Base-by-base conservation (phyloP, 768 basidiomycete species). In the Mycena vitilis region DNA sequence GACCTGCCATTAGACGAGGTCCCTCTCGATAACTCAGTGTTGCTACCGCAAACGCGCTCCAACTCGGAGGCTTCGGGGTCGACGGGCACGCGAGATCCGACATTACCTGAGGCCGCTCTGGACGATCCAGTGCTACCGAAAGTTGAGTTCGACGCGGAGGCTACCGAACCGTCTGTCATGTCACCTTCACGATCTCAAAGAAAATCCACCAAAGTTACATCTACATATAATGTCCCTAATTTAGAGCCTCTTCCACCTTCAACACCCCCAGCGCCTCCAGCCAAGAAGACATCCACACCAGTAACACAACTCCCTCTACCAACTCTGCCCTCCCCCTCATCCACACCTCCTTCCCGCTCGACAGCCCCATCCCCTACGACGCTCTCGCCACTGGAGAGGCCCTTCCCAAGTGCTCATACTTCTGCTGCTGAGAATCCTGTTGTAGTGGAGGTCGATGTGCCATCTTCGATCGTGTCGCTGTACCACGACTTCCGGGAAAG, bases 401-500 rank as follows among this genome's bases (percentile, higher is more conserved):
- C 68, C 20, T 69, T 69, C 44, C 68, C 68, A 30, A 34, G 22
- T 25, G 22, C 34, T 47, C 49, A n/a, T 30, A 25, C 42, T 23
- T 25, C 56, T 23, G 34, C 23, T 8, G 40, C 49, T 36, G 42
- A 45, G 23, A 40, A 18, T 22, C 44, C 16, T 18, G 30, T 37
- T 25, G 16, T 18, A 25, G 34, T n/a, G n/a, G 61, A 57, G 37
- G 5, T 18, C 34, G 45, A 63, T 15, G 23, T 45, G 15, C 25
- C 44, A 9, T 7, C 22, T 11, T 11, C 60, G 42, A 71, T 91
- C 12, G 78, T 81, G n/a, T 74, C 80, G 20, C 77, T 89, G 12
- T 90, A 87, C 72, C 73, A 80, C 45, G 82, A 85, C 64, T 90
- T 86, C 61, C 82, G 78, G 23, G 80, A 82, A 49, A 86, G 84